Evolutionary conservation across 2,329 filamentous ascomycete genomes (phyloP), one percentile per base, ranked within the genome.

Genomic region (Trichoderma citrinoviride): DNA sequence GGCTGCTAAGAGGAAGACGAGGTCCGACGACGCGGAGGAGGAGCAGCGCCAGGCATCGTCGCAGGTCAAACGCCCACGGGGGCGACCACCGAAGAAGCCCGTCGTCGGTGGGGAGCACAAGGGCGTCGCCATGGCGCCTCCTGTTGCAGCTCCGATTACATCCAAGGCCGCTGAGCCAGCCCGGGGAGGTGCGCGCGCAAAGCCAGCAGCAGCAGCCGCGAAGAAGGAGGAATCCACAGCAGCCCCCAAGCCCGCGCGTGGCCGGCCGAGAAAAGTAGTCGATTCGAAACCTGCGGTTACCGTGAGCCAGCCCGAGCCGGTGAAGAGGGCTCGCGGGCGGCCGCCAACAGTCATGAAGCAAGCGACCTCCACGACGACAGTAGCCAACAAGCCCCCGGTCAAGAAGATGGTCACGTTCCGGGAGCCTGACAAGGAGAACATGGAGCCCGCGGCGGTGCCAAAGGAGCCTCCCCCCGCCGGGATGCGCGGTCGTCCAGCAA

Each of bases 401-500:
- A 87, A 85, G 77, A 89, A 88, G 78, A 81, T 79, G 3, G 86
- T 89, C 70, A 87, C 83, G 65, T 89, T 89, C 73, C 81, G 87
- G 71, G 85, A 86, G 69, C 83, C 84, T 3, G 86, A 87, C 72
- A 89, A 89, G 75, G 87, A 89, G 72, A 89, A 89, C 68, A 75
- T 86, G 43, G 73, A 79, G 21, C 84, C 83, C 15, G 69, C 74
- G 3, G 61, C 73, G 23, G 78, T 76, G 64, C 67, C 71, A 29
- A 81, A 81, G 71, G 71, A 75, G 54, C 67, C 75, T 50, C 67
- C 72, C 40, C 60, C 75, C 14, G 67, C 72, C 12, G 78, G 80
- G 27, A 73, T 83, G 44, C 72, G 75, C 46, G 73, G 74, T 62
- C 73, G 76, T 41, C 76, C 85, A 17, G 80, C 85, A 47, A 81